Evolutionary conservation across 257 asterid species (phyloP).

Genomic region (Mentha longifolia): DNA sequence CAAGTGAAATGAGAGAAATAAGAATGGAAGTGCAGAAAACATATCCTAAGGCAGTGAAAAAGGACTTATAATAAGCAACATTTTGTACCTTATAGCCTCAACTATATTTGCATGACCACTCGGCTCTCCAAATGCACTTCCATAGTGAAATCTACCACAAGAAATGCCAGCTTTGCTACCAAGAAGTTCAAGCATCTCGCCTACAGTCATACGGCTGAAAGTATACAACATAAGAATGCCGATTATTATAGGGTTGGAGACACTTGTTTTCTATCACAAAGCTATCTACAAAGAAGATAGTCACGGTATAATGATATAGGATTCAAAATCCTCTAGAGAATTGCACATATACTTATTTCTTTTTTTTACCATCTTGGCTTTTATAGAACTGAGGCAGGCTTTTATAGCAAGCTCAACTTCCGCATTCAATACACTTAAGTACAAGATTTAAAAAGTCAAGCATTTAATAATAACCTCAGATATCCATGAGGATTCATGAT

Average conservation of each 20-base stretch:
- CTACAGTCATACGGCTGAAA: slow-evolving; percentile 97
- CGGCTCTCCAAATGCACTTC: too few relatives aligned
- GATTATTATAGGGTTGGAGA: slow-evolving; percentile 9
- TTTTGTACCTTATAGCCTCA: slow-evolving; percentile 75
- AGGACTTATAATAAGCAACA: slow-evolving; percentile 7
- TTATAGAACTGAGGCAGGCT: slow-evolving; percentile 1
- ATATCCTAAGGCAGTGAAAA: slow-evolving; percentile 26
- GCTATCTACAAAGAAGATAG: slow-evolving; percentile 5
- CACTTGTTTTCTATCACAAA: slow-evolving; percentile 1
- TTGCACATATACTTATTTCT: neutral
- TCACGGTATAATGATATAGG: slow-evolving; percentile 7
- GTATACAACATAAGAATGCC: slow-evolving; percentile 31
- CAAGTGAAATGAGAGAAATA: slow-evolving; percentile 19
- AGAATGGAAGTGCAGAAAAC: slow-evolving; percentile 19
- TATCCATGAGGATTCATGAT: slow-evolving; percentile 99
- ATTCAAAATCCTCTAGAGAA: slow-evolving; percentile 1
- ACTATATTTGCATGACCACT: slow-evolving; percentile 91
- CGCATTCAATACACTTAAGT: slow-evolving; percentile 16
- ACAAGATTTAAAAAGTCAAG: neutral
- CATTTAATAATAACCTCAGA: slow-evolving; percentile 62
- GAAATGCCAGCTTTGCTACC: slow-evolving; percentile 99
- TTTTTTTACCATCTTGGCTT: too few relatives aligned
- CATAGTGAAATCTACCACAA: slow-evolving; percentile 94
- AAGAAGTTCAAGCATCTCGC: slow-evolving; percentile 95
- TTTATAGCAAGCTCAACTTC: neutral